These are phyloP conservation scores for Botrytis cinerea DNA, from an alignment of 2,329 filamentous ascomycete genomes.

Conservation along the genomic window DNA sequence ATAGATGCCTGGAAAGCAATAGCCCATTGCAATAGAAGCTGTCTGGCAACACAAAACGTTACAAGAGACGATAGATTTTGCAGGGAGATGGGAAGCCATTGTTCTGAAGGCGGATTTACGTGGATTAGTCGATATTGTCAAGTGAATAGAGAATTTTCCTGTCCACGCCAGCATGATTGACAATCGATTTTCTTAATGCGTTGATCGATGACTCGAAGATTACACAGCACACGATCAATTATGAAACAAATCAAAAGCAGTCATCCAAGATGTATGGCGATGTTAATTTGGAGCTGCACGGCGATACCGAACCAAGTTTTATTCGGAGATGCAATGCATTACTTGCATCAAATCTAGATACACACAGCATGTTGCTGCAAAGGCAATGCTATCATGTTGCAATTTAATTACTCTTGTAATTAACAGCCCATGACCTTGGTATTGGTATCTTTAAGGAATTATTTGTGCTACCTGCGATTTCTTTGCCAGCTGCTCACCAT, in stretches of 20 bases:
- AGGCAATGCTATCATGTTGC: too few relatives aligned
- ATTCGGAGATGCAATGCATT: neutral
- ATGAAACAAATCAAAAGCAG: neutral
- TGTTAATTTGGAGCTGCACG: neutral
- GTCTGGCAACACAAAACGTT: neutral
- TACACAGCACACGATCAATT: neutral
- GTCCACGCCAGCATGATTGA: neutral
- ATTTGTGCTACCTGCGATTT: neutral
- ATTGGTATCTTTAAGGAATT: neutral
- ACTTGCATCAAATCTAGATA: neutral
- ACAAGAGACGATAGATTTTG: neutral
- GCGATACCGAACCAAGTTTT: neutral
- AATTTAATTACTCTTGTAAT: neutral
- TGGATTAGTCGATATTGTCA: neutral
- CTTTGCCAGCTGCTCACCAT: neutral
- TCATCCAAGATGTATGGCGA: neutral
- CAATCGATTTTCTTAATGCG: neutral
- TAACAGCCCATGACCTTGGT: constrained; percentile 1
- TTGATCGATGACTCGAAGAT: neutral
- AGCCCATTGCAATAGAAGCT: neutral
- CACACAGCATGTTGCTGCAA: neutral
- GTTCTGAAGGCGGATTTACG: neutral
- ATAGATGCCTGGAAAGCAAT: neutral
- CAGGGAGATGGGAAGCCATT: neutral
- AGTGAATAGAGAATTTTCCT: neutral